Evolutionary conservation across 345 rosid genomes (phyloP), one percentile per base, ranked within the genome.

Genomic region (Camelina laxa): DNA sequence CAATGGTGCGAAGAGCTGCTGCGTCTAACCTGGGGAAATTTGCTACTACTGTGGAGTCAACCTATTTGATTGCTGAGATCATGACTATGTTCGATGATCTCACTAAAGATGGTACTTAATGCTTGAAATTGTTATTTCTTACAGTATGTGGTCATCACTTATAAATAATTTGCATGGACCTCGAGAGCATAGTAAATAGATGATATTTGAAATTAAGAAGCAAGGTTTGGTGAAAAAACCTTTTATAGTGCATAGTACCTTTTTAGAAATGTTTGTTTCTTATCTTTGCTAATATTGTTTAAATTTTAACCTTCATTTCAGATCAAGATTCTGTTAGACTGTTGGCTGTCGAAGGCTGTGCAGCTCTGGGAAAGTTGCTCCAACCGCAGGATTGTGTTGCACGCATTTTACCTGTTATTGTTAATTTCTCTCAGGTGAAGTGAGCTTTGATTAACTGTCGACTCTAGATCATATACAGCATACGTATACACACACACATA

Each of bases 1-100:
- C 97, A 15, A 94, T 88, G 98, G 97, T 94, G 70, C 85, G 98
- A 60, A 94, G 93, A 82, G 91, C 98, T 66, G 97, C 97, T 53
- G 97, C 97, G 12, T 81, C 96, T n/a, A 94, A 91, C 79, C 81
- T 94, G 47, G 98, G 97, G 61, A 91, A 86, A 69, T 91, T 88
- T 87, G 98, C 97, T 80, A 91, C 96, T 4, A 91, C 97, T 55
- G 91, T 94, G 53, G 97, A 94, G 71, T 69, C 89, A 22, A 69
- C 84, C 74, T 83, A 83, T 83, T 79, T 94, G 88, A 94, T 85
- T 72, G 39, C 86, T 64, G 98, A 94, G 53, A 85, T 94, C 81
- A 90, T 94, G 96, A 79, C 93, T 41, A 90, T 91, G 81, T 94
- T 91, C 67, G 91, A 94, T 78, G 88, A 85, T 79, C 89, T 94